Conservation (phyloP, 1,139 yeast species). For the Hyphopichia wangnamkhiaoensis region DNA sequence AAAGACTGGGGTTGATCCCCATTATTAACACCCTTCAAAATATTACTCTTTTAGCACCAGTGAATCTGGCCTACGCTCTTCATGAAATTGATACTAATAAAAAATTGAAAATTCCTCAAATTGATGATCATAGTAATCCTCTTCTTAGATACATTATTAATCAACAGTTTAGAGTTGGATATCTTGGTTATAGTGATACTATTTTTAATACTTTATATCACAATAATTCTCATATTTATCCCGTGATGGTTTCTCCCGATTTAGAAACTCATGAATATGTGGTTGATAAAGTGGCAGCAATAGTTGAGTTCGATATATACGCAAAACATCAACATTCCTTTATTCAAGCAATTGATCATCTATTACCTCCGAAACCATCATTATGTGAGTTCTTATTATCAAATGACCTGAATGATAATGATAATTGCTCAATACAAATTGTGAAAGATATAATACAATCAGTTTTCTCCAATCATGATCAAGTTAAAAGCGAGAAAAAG, state of each 20-base stretch:
- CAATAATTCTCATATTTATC: slow-evolving; percentile 21
- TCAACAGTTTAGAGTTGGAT: slow-evolving; percentile 38
- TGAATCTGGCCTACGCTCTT: slow-evolving; percentile 72
- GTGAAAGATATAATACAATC: neutral
- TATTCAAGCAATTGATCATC: slow-evolving; percentile 67
- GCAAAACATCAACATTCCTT: slow-evolving; percentile 73
- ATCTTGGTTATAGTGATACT: slow-evolving; percentile 26
- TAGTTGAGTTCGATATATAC: slow-evolving; percentile 63
- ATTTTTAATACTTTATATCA: slow-evolving; percentile 33
- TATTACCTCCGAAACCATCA: slow-evolving; percentile 46
- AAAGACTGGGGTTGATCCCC: slow-evolving; percentile 69
- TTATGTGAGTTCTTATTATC: slow-evolving; percentile 41
- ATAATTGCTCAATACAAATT: slow-evolving; percentile 1
- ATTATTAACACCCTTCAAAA: slow-evolving; percentile 62
- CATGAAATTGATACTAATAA: slow-evolving; percentile 39
- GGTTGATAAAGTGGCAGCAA: slow-evolving; percentile 51
- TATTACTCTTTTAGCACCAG: slow-evolving; percentile 81
- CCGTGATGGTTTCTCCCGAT: slow-evolving; percentile 31
- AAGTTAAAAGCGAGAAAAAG: slow-evolving; percentile 8
- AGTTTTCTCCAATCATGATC: slow-evolving; percentile 2
- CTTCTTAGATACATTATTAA: slow-evolving; percentile 36
- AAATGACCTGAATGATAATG: slow-evolving; percentile 7
- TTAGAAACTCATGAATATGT: slow-evolving; percentile 30
- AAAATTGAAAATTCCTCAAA: slow-evolving; percentile 33
- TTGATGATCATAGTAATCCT: slow-evolving; percentile 16